Percentiles rank a stretch among this genome's conserved stretches.
phyloP scores from a whole-genome alignment of 2,329 filamentous ascomycete genomes.

The Clonostachys rhizophaga region DNA sequence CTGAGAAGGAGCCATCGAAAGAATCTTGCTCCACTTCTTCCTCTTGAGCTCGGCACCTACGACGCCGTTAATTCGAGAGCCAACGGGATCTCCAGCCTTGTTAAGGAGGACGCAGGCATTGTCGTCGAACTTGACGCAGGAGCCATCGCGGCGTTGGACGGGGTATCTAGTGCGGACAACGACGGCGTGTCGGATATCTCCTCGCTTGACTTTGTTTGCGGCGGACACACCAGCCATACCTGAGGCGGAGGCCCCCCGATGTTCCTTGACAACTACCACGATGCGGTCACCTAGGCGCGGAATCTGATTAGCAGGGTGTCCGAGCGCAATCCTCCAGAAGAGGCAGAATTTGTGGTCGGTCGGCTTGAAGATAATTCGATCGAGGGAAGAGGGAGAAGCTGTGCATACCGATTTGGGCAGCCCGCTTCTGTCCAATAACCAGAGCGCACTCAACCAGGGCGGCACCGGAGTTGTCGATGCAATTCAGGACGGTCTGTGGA shows the following conservation, averaged over 20 bases:
- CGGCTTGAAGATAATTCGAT: not conserved
- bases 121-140: constrained; percentile 89
- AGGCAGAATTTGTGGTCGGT: no score
- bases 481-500: constrained; percentile 86
- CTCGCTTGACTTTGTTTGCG: constrained; percentile 89
- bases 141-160: constrained; percentile 81
- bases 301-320: no score
- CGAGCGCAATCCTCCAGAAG: no score
- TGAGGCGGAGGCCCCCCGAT: constrained; percentile 72
- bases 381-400: not conserved
- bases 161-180: constrained; percentile 90
- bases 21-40: constrained; percentile 97
- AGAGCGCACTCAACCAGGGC: constrained; percentile 95
- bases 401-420: constrained; percentile 77
- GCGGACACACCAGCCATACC: constrained; percentile 67
- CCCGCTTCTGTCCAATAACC: constrained; percentile 84
- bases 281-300: constrained; percentile 73
- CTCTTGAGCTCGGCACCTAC: constrained; percentile 85
- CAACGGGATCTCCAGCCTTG: constrained; percentile 93
- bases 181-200: constrained; percentile 93
- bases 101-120: constrained; percentile 97
- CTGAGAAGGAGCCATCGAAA: constrained; percentile 82
- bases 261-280: constrained; percentile 96
- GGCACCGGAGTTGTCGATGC: constrained; percentile 99
- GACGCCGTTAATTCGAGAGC: constrained; percentile 85